Evolutionary conservation across 805 yeast species (phyloP).

Genomic region (Komagataella pseudopastoris): DNA sequence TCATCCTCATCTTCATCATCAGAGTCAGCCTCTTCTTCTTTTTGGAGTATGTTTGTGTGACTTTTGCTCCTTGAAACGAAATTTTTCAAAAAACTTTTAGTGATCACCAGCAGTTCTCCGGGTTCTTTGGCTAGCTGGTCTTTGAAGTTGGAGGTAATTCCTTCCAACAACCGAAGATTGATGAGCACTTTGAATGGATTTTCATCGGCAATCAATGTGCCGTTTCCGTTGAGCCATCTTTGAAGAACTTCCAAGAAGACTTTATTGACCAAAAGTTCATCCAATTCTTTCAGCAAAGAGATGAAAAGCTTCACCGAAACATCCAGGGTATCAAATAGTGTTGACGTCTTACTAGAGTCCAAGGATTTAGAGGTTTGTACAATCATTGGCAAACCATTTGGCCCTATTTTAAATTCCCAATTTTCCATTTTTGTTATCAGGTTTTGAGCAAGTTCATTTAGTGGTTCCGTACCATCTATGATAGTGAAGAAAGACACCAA

Average conservation of each 20-base stretch:
- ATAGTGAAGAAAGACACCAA: conserved; percentile 19
- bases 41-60: not conserved
- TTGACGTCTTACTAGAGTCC: conserved; percentile 10
- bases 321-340: conserved; percentile 30
- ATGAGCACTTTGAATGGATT: conserved; percentile 42
- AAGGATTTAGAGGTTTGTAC: conserved; percentile 6
- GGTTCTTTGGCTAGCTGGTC: conserved; percentile 43
- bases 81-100: not conserved
- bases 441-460: conserved; percentile 21
- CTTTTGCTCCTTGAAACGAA: conserved; percentile 3
- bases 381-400: conserved; percentile 17
- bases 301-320: conserved; percentile 24
- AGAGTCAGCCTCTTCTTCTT: conserved; percentile 19
- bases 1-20: conserved; percentile 23
- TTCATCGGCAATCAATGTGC: conserved; percentile 12
- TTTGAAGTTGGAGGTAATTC: conserved; percentile 42
- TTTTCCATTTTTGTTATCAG: conserved; percentile 15
- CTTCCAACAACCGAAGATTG: conserved; percentile 54
- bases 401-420: conserved; percentile 31
- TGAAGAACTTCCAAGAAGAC: conserved; percentile 39
- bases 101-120: conserved; percentile 29
- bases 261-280: conserved; percentile 28
- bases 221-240: conserved; percentile 37
- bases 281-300: conserved; percentile 33
- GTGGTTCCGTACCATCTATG: conserved; percentile 8